Percentiles rank a stretch among this genome's conserved stretches.
Evolutionary conservation across 2,329 filamentous ascomycete species (phyloP).

Genomic region (Didymella keratinophila): DNA sequence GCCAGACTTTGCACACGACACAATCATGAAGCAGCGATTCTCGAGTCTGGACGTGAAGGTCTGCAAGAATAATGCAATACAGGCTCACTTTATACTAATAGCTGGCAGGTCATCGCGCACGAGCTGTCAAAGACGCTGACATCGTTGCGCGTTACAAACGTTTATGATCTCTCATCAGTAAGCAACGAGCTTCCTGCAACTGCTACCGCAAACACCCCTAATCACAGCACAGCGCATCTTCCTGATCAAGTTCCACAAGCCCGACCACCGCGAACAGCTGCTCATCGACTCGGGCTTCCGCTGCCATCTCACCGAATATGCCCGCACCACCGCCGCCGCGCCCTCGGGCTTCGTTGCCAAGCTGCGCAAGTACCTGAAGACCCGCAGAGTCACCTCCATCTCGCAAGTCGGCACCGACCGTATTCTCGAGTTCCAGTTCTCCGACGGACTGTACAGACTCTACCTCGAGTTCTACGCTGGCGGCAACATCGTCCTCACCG

Average conservation of each 20-base stretch:
- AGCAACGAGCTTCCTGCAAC: constrained; percentile 22
- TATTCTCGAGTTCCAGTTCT: constrained; percentile 91
- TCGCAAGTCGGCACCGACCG: constrained; percentile 90
- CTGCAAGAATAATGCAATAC: background rate
- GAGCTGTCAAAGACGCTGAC: constrained; percentile 83
- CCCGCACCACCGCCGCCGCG: constrained; percentile 81
- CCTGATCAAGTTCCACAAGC: constrained; percentile 92
- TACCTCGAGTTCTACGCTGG: constrained; percentile 97
- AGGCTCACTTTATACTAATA: background rate
- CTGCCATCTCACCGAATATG: constrained; percentile 91
- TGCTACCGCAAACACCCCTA: background rate
- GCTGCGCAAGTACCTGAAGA: constrained; percentile 87
- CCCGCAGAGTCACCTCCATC: constrained; percentile 80
- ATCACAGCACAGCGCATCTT: constrained; percentile 74
- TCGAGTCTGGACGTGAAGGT: constrained; percentile 81
- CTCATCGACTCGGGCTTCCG: constrained; percentile 95
- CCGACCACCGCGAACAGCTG: constrained; percentile 86
- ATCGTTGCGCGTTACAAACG: constrained; percentile 84
- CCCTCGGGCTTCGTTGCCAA: constrained; percentile 87
- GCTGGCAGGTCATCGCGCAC: constrained; percentile 83
- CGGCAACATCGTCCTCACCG: constrained; percentile 93
- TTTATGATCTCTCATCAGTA: constrained; percentile 91
- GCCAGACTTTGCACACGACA: constrained; percentile 42
- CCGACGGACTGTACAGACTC: constrained; percentile 85
- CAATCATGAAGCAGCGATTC: constrained; percentile 78